phyloP scores from a whole-genome alignment of 148 eudicot species.

The Dianthus caryophyllus region DNA sequence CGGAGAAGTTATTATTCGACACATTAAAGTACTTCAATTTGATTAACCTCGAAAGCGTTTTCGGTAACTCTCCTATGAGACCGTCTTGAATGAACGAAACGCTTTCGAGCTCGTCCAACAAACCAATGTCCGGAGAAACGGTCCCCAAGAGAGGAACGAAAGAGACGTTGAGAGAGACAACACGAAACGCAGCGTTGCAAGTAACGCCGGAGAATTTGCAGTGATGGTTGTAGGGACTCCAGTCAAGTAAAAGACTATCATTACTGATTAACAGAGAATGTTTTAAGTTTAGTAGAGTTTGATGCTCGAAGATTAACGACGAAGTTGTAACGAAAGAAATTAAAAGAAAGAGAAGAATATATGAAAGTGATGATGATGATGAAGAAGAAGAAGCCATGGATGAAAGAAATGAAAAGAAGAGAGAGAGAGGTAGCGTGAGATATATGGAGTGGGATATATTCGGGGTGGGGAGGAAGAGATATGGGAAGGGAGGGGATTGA shows the following conservation, averaged over 20 bases:
- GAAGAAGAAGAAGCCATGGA: no score
- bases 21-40: constrained; percentile 42
- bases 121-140: constrained; percentile 50
- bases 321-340: no score
- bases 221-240: constrained; percentile 39
- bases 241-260: constrained; percentile 41
- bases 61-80: constrained; percentile 57
- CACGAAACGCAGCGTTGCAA: constrained; percentile 46
- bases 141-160: constrained; percentile 37
- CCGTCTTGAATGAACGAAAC: constrained; percentile 38
- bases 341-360: no score
- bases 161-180: constrained; percentile 39
- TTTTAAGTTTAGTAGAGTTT: constrained; percentile 46
- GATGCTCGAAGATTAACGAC: constrained; percentile 39
- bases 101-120: constrained; percentile 34
- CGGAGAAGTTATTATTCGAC: constrained; percentile 42
- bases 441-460: no score
- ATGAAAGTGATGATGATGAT: no score
- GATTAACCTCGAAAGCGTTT: constrained; percentile 31
- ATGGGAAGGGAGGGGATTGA: no score
- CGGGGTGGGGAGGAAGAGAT: no score
- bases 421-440: no score
- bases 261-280: constrained; percentile 34
- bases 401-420: no score
- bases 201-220: constrained; percentile 68